Evolutionary conservation across 2,329 filamentous ascomycete genomes (phyloP), one percentile per base, ranked within the genome.

Genomic region (Arthrobotrys sinensis): DNA sequence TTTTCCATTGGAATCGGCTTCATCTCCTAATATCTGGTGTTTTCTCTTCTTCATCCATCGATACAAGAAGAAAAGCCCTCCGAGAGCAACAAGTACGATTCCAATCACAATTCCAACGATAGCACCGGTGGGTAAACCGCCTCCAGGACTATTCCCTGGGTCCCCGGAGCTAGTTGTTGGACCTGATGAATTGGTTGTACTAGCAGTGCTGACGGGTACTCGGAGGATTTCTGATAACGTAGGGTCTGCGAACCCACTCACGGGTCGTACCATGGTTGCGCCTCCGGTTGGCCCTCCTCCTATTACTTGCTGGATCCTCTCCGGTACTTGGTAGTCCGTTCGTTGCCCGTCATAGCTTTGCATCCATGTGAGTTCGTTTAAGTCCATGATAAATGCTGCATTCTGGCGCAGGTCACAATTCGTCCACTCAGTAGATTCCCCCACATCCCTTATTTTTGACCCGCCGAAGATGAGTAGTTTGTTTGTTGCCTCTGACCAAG

Each of bases 401-500:
- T 21, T 43, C 12, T n/a, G 12, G 1, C 24, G 19, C 14, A 24
- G 8, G 36, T 64, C 60, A 40, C 60, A 64, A 36, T 34, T 43
- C 19, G 4, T 2, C 0, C 7, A 5, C 3, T 8, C 14, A 10
- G 43, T 24, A 24, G 36, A 4, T 28, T 1, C 12, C 53, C 21
- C 14, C 43, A 43, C 32, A 4, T 5, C 34, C 19, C 4, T 38
- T 14, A 60, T n/a, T 40, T 63, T 63, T 8, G 46, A 24, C 7
- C 67, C 67, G 11, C 67, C 67, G n/a, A 52, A 63, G 11, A 71
- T 16, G 16, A 71, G 14, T 8, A 63, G 10, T 46, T 28, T 53
- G 6, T 53, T 28, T 53, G 6, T 53, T 62, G 10, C 46, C 63
- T 16, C 24, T 19, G 4, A 63, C 32, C 14, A 71, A 11, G 28